phyloP scores from a whole-genome alignment of 2,329 filamentous ascomycete genomes.

The Stachybotrys chlorohalonatus region DNA sequence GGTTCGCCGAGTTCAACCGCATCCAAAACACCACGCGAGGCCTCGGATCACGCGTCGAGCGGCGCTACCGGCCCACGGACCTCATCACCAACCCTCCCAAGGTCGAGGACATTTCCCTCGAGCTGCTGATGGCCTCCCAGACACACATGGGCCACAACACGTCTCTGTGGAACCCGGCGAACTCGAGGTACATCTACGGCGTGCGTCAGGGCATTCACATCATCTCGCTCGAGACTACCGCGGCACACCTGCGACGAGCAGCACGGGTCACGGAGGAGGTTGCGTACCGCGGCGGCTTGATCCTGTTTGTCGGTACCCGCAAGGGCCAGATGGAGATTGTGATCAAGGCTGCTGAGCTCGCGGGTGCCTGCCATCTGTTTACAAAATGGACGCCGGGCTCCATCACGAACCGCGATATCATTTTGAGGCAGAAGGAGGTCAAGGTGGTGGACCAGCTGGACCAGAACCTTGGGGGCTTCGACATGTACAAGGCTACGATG shows the following conservation, averaged over 20 bases:
- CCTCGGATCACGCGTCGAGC: slow-evolving; percentile 40
- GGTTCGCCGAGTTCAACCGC: slow-evolving; percentile 28
- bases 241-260: slow-evolving; percentile 81
- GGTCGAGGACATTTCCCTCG: slow-evolving; percentile 76
- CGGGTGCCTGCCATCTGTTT: slow-evolving; percentile 79
- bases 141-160: slow-evolving; percentile 85
- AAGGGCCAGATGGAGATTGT: slow-evolving; percentile 73
- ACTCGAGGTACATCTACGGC: slow-evolving; percentile 90
- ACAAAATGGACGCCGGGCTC: slow-evolving; percentile 86
- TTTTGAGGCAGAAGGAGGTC: slow-evolving; percentile 60
- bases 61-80: slow-evolving; percentile 55
- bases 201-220: slow-evolving; percentile 84
- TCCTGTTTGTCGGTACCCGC: slow-evolving; percentile 85
- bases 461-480: slow-evolving; percentile 48
- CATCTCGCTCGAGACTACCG: slow-evolving; percentile 82
- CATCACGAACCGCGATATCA: slow-evolving; percentile 88
- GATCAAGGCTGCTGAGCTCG: slow-evolving; percentile 68
- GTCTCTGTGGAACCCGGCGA: slow-evolving; percentile 88
- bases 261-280: slow-evolving; percentile 89
- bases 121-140: slow-evolving; percentile 81
- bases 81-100: slow-evolving; percentile 64
- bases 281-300: slow-evolving; percentile 68
- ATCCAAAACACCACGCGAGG: slow-evolving; percentile 32
- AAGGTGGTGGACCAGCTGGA: slow-evolving; percentile 75
- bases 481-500: slow-evolving; percentile 52